Conservation (phyloP, 176 grass and related monocot genomes). For the Alloteropsis semialata region DNA sequence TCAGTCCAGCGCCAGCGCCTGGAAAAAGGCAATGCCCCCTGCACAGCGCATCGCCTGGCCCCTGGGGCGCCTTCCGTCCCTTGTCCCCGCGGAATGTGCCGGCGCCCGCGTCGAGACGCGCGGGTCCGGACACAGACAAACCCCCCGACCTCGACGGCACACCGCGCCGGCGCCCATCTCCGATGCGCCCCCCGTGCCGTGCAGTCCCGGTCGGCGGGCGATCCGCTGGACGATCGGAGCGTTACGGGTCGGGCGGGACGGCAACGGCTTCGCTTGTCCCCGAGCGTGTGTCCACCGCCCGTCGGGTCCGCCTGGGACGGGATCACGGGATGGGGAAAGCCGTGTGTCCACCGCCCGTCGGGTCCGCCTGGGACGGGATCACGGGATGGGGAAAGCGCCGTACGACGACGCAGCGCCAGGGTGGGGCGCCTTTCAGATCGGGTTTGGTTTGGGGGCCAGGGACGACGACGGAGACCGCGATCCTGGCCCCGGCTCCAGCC, state of each 20-base stretch:
- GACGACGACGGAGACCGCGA: too few species aligned
- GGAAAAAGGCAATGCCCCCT: neutral
- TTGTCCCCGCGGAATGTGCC: neutral
- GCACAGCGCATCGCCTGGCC: neutral
- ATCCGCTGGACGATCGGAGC: neutral
- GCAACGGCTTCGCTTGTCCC: neutral
- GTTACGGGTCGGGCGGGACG: neutral
- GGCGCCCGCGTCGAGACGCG: neutral
- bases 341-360: neutral
- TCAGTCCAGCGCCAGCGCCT: neutral
- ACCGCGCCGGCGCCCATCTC: neutral
- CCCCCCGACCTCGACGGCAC: neutral
- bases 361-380: neutral
- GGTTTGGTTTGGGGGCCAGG: too few species aligned
- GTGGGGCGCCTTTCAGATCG: too few species aligned
- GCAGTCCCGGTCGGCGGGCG: neutral
- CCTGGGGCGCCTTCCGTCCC: too few species aligned
- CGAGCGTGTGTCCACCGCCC: neutral
- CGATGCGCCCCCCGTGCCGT: neutral
- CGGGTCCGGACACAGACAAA: neutral
- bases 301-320: neutral
- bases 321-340: too few species aligned
- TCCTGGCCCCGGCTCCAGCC: too few species aligned
- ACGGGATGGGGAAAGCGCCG: neutral
- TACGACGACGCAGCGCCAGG: too few species aligned